Evolutionary conservation across 2,329 filamentous ascomycete genomes (phyloP).

Genomic region (Penicillium sclerotiorum): DNA sequence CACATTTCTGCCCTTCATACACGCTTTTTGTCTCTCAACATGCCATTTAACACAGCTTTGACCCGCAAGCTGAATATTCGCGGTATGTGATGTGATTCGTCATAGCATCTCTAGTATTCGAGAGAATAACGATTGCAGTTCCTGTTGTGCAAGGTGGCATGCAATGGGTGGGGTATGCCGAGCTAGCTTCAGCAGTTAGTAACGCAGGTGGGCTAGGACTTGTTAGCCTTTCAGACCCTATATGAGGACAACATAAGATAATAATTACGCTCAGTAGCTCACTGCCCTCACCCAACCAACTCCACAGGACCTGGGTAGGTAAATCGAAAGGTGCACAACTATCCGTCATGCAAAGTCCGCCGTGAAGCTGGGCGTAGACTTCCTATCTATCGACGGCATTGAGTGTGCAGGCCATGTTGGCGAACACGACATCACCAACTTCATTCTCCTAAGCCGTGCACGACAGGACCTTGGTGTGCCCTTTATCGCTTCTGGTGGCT

Average conservation of each 20-base stretch:
- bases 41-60: slow-evolving; percentile 67
- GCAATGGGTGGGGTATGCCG: slow-evolving; percentile 60
- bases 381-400: slow-evolving; percentile 95
- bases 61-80: slow-evolving; percentile 61
- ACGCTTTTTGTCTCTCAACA: slow-evolving; percentile 36
- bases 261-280: slow-evolving; percentile 43
- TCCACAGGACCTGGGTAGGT: slow-evolving; percentile 86
- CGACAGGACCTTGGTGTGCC: slow-evolving; percentile 81
- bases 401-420: slow-evolving; percentile 79
- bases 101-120: slow-evolving; percentile 1
- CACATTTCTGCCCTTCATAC: no score
- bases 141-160: slow-evolving; percentile 56
- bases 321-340: slow-evolving; percentile 96
- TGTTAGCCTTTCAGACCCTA: slow-evolving; percentile 36
- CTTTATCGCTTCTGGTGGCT: slow-evolving; percentile 94
- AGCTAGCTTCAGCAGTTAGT: slow-evolving; percentile 55
- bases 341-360: slow-evolving; percentile 91
- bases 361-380: slow-evolving; percentile 92
- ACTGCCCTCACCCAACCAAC: slow-evolving; percentile 81
- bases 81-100: slow-evolving; percentile 30
- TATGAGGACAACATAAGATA: neutral
- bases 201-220: slow-evolving; percentile 58
- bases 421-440: slow-evolving; percentile 57
- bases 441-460: slow-evolving; percentile 74
- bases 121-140: no score